Percentiles rank a stretch among this genome's conserved stretches.
These are phyloP conservation scores for Camellia lanceoleosa DNA, from an alignment of 148 eudicot genomes.

Conservation along the genomic window DNA sequence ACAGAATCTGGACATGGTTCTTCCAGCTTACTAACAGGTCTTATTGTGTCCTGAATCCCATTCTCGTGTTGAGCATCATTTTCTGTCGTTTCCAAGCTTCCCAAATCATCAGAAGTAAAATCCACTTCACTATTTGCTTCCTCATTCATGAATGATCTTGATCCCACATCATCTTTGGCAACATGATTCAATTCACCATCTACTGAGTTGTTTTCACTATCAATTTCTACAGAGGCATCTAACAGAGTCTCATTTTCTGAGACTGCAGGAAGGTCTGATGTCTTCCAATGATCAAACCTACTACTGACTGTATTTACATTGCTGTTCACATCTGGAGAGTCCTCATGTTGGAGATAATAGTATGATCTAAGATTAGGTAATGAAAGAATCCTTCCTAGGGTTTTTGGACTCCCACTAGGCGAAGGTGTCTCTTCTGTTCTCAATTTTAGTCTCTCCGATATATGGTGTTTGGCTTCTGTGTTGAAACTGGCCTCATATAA, in stretches of 20 bases:
- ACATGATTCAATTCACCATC: slow-evolving; percentile 10
- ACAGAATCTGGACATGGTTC: slow-evolving; percentile 7
- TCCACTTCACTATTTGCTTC: slow-evolving; percentile 1
- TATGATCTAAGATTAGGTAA: slow-evolving; percentile 58
- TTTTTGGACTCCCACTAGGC: slow-evolving; percentile 6
- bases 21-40: neutral
- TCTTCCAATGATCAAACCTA: slow-evolving; percentile 22
- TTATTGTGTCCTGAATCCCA: neutral
- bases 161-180: neutral
- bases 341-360: slow-evolving; percentile 24
- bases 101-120: neutral
- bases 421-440: slow-evolving; percentile 26
- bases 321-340: slow-evolving; percentile 14
- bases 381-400: slow-evolving; percentile 58
- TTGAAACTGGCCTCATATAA: slow-evolving; percentile 39
- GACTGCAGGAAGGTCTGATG: neutral
- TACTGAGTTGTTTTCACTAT: slow-evolving; percentile 11
- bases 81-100: slow-evolving; percentile 7
- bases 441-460: slow-evolving; percentile 30
- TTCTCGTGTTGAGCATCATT: neutral
- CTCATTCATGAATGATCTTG: no score
- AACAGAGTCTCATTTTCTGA: slow-evolving; percentile 21
- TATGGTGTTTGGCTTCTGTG: slow-evolving; percentile 23
- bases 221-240: slow-evolving; percentile 17
- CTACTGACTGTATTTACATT: slow-evolving; percentile 4